These are phyloP conservation scores for Phytophthora tentaculata DNA, from an alignment of 352 stramenopile species.

Conservation along the genomic window DNA sequence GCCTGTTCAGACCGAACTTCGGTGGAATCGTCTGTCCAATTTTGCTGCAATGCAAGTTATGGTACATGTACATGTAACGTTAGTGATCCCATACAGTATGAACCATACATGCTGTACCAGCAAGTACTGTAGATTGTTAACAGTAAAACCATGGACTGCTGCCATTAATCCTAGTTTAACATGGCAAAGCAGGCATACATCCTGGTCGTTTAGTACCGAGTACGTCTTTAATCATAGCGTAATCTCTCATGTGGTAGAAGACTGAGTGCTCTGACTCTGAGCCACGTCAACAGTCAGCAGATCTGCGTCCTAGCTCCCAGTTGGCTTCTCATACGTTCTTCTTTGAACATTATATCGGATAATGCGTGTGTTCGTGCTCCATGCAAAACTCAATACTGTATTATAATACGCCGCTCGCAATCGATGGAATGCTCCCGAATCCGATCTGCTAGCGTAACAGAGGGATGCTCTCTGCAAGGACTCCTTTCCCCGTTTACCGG, in stretches of 20 bases:
- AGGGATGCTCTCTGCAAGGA: background rate
- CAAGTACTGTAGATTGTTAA: no score
- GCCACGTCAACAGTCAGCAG: background rate
- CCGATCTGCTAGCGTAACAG: background rate
- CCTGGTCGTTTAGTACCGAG: no score
- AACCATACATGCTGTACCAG: background rate
- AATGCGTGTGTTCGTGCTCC: background rate
- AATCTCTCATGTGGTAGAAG: background rate
- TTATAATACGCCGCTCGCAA: background rate
- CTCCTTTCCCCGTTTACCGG: background rate
- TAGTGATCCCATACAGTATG: background rate
- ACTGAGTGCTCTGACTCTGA: background rate
- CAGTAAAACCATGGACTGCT: no score
- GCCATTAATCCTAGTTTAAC: no score
- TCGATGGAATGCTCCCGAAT: background rate
- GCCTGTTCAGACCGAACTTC: background rate
- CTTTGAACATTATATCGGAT: background rate
- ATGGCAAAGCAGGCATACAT: no score
- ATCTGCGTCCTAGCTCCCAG: background rate
- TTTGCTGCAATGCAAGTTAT: background rate
- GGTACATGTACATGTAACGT: background rate
- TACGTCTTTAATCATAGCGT: no score
- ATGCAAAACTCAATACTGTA: no score
- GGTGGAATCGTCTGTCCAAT: background rate
- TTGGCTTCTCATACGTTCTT: background rate